phyloP scores from a whole-genome alignment of 2,329 filamentous ascomycete species.

The Bipolaris bicolor region DNA sequence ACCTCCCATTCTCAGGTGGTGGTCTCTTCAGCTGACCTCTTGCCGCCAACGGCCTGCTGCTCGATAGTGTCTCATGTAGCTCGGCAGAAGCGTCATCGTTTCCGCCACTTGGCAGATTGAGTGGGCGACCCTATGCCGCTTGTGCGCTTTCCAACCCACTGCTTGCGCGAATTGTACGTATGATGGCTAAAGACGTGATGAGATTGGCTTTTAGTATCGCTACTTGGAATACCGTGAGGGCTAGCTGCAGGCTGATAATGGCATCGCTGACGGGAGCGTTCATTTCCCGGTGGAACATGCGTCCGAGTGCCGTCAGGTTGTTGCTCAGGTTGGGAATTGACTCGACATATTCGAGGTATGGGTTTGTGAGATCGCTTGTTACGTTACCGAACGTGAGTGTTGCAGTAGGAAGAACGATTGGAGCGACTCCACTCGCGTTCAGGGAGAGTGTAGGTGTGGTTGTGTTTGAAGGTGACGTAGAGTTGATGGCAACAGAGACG shows the following conservation, averaged over 20 bases:
- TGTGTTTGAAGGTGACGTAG: conserved; percentile 9
- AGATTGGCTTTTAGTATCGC: conserved; percentile 35
- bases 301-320: conserved; percentile 40
- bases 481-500: conserved; percentile 13
- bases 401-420: conserved; percentile 18
- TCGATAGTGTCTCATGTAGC: neutral
- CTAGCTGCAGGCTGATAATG: conserved; percentile 38
- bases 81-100: neutral
- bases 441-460: conserved; percentile 26
- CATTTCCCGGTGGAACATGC: conserved; percentile 46
- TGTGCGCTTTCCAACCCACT: conserved; percentile 40
- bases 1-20: conserved; percentile 16
- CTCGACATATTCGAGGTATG: conserved; percentile 42
- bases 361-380: conserved; percentile 27
- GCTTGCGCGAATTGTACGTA: conserved; percentile 47
- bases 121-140: conserved; percentile 39
- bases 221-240: conserved; percentile 38
- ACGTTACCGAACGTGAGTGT: conserved; percentile 22
- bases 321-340: conserved; percentile 36
- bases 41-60: neutral
- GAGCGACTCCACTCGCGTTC: conserved; percentile 22
- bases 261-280: conserved; percentile 44
- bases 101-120: conserved; percentile 39
- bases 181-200: conserved; percentile 32
- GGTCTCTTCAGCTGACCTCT: conserved; percentile 9